phyloP scores from a whole-genome alignment of 164 flowering plant species.

The Annona cherimola region DNA sequence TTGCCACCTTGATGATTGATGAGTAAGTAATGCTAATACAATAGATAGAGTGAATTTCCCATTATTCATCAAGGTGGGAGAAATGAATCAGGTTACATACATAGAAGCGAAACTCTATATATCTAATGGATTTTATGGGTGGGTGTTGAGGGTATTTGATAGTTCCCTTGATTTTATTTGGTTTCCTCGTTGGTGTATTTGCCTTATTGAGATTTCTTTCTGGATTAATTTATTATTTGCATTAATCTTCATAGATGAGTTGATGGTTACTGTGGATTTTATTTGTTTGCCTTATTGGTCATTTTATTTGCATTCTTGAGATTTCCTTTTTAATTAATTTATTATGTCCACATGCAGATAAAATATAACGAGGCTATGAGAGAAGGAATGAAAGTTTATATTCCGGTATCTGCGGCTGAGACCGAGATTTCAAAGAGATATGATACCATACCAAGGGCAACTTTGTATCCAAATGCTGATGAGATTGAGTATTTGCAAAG shows the following conservation, averaged over 20 bases:
- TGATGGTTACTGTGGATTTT: no score
- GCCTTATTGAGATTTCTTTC: neutral
- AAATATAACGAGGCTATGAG: conserved; percentile 64
- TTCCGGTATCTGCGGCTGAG: conserved; percentile 86
- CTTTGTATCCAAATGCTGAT: conserved; percentile 89
- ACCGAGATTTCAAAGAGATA: conserved; percentile 65
- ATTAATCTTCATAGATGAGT: conserved; percentile 10
- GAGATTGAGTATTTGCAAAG: conserved; percentile 82
- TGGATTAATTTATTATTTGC: conserved; percentile 24
- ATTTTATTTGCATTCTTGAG: neutral
- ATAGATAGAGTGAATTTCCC: no score
- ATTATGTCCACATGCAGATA: conserved; percentile 52
- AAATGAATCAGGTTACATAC: no score
- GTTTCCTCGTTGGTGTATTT: no score
- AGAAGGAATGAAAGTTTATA: conserved; percentile 48
- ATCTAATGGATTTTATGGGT: no score
- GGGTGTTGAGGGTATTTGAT: no score
- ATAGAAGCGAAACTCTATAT: no score
- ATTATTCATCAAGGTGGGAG: no score
- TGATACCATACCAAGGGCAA: conserved; percentile 80
- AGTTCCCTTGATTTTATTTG: no score
- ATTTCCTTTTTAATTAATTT: conserved; percentile 15
- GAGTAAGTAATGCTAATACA: no score
- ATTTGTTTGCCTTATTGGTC: no score
- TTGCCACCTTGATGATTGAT: no score